Base-by-base conservation (phyloP, 73 alveolate species). In the Effrenium voratum region DNA sequence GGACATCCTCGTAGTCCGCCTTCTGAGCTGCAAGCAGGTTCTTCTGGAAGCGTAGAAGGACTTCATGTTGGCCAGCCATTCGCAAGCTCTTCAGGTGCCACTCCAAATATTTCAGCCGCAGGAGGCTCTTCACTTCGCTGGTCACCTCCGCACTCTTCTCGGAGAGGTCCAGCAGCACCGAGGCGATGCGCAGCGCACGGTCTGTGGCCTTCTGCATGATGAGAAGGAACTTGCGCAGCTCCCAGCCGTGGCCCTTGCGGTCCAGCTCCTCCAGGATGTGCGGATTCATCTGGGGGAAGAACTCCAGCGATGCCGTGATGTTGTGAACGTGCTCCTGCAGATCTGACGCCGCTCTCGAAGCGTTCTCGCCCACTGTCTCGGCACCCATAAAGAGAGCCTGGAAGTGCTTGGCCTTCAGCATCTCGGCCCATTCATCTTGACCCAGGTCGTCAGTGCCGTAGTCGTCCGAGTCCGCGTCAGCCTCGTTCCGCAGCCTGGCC, bases 21-120 rank as follows among this genome's bases (percentile, higher is more conserved):
- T 88, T 88, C 22, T 60, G 95, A 30, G 95, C 95, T 26, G 72
- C 84, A 34, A 66, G 43, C 50, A 63, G 85, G 59, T 88, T 60
- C 70, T 43, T 88, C 85, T 44, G 73, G 55, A 88, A 45, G 28
- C 95, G 68, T 85, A 88, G 77, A 66, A 88, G 84, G 34, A 88
- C 84, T 50, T 68, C 95, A 66, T 88, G 95, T 30, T 88, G 95
- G 41, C 95, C 95, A 10, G 95, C 63, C 5, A 52, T 88, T 45
- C 95, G 49, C 24, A 88, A 55, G 95, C 95, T 88, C 45, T 88
- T 88, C 70, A 88, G 36, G 19, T 88, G 95, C 86, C 95, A 63
- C 47, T 88, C 90, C 72, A 88, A 36, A 30, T 73, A 63, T 49
- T 88, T 88, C 72, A 72, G 28, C 24, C 95, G 73, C n/a, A 88